phyloP scores from a whole-genome alignment of 495 filamentous ascomycete genomes.

The Sordaria brevicollis region DNA sequence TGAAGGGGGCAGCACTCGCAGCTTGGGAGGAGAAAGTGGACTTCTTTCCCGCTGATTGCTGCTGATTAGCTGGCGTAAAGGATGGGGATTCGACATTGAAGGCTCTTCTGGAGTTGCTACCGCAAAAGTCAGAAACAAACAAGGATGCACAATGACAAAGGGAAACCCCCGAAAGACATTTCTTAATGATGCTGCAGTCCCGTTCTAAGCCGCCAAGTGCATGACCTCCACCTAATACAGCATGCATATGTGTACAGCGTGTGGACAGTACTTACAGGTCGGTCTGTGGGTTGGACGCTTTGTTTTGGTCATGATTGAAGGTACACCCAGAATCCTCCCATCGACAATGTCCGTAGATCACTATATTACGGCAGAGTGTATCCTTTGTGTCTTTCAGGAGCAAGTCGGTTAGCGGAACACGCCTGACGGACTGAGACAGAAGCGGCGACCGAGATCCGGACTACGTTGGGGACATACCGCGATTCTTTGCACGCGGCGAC shows the following conservation, averaged over 20 bases:
- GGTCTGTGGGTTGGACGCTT: constrained; percentile 36
- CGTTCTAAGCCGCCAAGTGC: background rate
- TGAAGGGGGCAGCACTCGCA: constrained; percentile 85
- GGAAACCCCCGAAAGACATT: background rate
- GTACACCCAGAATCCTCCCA: constrained; percentile 86
- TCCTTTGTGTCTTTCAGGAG: constrained; percentile 52
- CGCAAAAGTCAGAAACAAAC: constrained; percentile 6
- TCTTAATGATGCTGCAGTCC: background rate
- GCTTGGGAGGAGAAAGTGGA: constrained; percentile 69
- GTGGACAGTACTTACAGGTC: constrained; percentile 45
- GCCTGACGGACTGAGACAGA: background rate
- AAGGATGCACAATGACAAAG: background rate
- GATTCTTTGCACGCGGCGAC: constrained; percentile 41
- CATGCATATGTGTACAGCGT: background rate
- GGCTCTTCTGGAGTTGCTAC: constrained; percentile 54
- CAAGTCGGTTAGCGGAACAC: constrained; percentile 1
- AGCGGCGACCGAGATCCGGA: background rate
- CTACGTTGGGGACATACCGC: constrained; percentile 27
- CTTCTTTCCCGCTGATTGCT: constrained; percentile 42
- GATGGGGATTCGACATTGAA: constrained; percentile 95
- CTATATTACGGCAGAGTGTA: constrained; percentile 83
- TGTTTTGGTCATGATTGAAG: constrained; percentile 79
- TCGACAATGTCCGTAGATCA: constrained; percentile 88
- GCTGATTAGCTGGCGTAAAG: constrained; percentile 65
- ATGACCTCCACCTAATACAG: background rate